phyloP scores from a whole-genome alignment of 495 filamentous ascomycete genomes.

The Xylaria cubensis region DNA sequence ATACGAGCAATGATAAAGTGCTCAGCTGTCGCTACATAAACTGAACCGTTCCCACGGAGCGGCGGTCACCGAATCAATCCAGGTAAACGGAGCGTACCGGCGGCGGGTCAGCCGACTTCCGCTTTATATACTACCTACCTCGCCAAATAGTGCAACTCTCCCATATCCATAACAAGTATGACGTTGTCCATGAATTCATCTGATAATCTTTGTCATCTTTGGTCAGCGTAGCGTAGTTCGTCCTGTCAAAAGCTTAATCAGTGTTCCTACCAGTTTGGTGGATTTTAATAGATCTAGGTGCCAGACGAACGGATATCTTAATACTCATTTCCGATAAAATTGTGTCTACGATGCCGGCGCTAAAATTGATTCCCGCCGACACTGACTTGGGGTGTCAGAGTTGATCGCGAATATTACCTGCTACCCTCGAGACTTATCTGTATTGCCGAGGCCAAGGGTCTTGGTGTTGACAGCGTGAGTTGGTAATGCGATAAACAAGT shows the following conservation, averaged over 20 bases:
- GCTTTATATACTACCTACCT: not conserved
- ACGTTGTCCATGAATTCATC: not conserved
- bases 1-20: not conserved
- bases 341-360: not conserved
- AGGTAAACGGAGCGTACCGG: slow-evolving; percentile 4
- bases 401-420: not conserved
- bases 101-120: slow-evolving; percentile 2
- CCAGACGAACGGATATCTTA: not conserved
- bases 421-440: not conserved
- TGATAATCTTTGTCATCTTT: slow-evolving; percentile 4
- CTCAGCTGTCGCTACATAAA: not conserved
- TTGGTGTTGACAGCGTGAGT: not conserved
- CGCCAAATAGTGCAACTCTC: slow-evolving; percentile 2
- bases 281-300: not conserved
- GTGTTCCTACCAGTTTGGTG: slow-evolving; percentile 11
- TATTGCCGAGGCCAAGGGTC: not conserved
- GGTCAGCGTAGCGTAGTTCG: slow-evolving; percentile 2
- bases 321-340: not conserved
- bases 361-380: not conserved
- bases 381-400: not conserved
- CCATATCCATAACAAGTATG: not conserved
- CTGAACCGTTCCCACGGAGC: not conserved
- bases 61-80: not conserved
- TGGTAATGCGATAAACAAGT: not conserved
- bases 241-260: not conserved